phyloP scores from a whole-genome alignment of 2,329 filamentous ascomycete species.

The Ophiostoma triangulosporum region DNA sequence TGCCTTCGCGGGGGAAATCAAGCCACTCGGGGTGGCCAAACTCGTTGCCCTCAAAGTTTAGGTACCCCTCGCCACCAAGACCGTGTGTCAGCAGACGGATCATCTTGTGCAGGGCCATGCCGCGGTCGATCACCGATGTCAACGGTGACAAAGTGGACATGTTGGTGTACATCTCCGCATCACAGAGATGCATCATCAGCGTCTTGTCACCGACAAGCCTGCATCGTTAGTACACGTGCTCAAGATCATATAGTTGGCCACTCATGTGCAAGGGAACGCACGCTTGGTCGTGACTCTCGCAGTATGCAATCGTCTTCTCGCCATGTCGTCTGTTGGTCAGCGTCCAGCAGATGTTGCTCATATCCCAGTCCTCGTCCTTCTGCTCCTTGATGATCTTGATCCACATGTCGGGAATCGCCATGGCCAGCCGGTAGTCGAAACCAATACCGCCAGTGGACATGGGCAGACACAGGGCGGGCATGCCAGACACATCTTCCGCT shows the following conservation, averaged over 20 bases:
- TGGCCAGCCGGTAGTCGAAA: constrained; percentile 93
- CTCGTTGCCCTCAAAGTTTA: constrained; percentile 98
- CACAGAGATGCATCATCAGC: constrained; percentile 95
- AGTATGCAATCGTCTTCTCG: constrained; percentile 97
- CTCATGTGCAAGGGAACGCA: constrained; percentile 42
- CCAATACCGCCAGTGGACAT: constrained; percentile 80
- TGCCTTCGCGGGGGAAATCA: constrained; percentile 89
- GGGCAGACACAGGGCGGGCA: constrained; percentile 89
- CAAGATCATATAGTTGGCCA: background rate
- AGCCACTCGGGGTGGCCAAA: constrained; percentile 99
- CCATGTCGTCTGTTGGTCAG: constrained; percentile 86
- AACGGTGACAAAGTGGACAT: constrained; percentile 81
- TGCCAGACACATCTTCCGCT: constrained; percentile 94
- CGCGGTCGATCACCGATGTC: constrained; percentile 78
- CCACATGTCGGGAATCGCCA: constrained; percentile 98
- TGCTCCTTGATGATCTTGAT: constrained; percentile 97
- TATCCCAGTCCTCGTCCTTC: constrained; percentile 82
- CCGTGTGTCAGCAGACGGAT: constrained; percentile 86
- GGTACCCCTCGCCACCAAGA: constrained; percentile 88
- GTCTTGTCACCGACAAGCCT: constrained; percentile 94
- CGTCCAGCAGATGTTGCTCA: constrained; percentile 71
- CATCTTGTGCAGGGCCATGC: constrained; percentile 92
- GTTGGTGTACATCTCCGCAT: constrained; percentile 93
- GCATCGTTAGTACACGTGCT: background rate
- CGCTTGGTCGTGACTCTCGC: constrained; percentile 96